These are phyloP conservation scores for Metschnikowia hibisci DNA, from an alignment of 805 yeast species.

Conservation along the genomic window DNA sequence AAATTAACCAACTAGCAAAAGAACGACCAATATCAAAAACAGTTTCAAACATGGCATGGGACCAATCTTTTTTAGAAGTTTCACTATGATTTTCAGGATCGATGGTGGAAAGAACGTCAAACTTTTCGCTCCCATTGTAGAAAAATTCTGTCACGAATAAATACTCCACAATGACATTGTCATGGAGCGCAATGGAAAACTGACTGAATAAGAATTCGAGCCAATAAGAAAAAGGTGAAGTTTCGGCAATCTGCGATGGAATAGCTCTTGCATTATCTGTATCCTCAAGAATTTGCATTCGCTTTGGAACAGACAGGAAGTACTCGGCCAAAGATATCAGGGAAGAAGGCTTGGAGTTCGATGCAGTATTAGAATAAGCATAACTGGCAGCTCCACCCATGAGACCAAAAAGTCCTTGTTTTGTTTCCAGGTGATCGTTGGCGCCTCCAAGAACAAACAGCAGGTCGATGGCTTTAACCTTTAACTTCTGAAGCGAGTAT, in stretches of 20 bases:
- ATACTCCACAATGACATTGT: slow-evolving; percentile 75
- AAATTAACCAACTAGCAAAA: slow-evolving; percentile 41
- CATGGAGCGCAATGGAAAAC: slow-evolving; percentile 67
- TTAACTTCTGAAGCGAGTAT: slow-evolving; percentile 64
- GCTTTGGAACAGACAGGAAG: slow-evolving; percentile 46
- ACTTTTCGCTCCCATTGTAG: slow-evolving; percentile 40
- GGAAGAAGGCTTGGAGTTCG: slow-evolving; percentile 1
- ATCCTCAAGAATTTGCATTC: slow-evolving; percentile 50
- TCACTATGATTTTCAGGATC: slow-evolving; percentile 9
- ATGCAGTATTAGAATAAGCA: background rate
- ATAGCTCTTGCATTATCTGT: slow-evolving; percentile 31
- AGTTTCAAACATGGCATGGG: slow-evolving; percentile 33
- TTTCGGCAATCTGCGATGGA: slow-evolving; percentile 82
- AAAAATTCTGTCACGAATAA: slow-evolving; percentile 71
- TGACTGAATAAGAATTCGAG: slow-evolving; percentile 71
- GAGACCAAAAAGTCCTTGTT: slow-evolving; percentile 14
- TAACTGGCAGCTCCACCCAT: slow-evolving; percentile 8
- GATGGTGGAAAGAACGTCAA: slow-evolving; percentile 21
- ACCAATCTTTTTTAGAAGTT: slow-evolving; percentile 26
- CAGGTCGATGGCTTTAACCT: slow-evolving; percentile 51
- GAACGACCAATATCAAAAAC: slow-evolving; percentile 42
- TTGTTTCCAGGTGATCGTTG: slow-evolving; percentile 18
- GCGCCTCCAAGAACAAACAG: slow-evolving; percentile 51
- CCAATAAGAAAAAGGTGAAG: slow-evolving; percentile 60
- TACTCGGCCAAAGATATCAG: slow-evolving; percentile 47